Evolutionary conservation across 352 stramenopile genomes (phyloP), one percentile per base, ranked within the genome.

Genomic region (Phytophthora sojae): DNA sequence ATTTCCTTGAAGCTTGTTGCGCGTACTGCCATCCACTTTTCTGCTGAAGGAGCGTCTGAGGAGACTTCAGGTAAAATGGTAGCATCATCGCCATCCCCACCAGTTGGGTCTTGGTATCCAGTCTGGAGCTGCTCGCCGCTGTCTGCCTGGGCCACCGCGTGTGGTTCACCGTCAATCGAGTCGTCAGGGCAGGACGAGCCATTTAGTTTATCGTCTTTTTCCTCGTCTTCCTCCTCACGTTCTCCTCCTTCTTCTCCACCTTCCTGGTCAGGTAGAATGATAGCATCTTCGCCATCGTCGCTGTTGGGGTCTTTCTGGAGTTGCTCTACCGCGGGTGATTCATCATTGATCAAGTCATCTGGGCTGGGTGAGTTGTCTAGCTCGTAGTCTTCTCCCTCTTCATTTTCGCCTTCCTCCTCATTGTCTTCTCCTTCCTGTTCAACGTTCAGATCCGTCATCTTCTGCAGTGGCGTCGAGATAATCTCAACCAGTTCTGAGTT

Each of bases 381-480:
- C 17, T 44, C 37, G 6, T 44, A 7, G 12, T 44, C 35, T 15
- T 44, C 4, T 44, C 17, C 32, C 4, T 29, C 26, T 29, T 29
- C 26, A 29, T 29, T 29, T 29, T 29, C 26, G 26, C 26, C 26
- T 2, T 29, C 26, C 32, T 39, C 32, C 8, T 39, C 32, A 11
- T 39, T 14, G 8, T 37, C 32, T 42, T 42, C 35, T 42, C 11
- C 17, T 42, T 44, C 19, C 19, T 39, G 15, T 37, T 45, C 17
- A 9, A 0, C 45, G 6, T 37, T 47, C 44, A 17, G 57, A 39
- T 37, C 26, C 11, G 21, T 30, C 14, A 56, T 17, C 21, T 62
- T 55, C 25, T 62, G 29, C 12, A 75, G 3, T 39, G 35, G 39
- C 2, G 12, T 29, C 23, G 19, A 37, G 15, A 73, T 73, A n/a